phyloP scores from a whole-genome alignment of 2,329 filamentous ascomycete genomes.

The Monosporascus sp. region DNA sequence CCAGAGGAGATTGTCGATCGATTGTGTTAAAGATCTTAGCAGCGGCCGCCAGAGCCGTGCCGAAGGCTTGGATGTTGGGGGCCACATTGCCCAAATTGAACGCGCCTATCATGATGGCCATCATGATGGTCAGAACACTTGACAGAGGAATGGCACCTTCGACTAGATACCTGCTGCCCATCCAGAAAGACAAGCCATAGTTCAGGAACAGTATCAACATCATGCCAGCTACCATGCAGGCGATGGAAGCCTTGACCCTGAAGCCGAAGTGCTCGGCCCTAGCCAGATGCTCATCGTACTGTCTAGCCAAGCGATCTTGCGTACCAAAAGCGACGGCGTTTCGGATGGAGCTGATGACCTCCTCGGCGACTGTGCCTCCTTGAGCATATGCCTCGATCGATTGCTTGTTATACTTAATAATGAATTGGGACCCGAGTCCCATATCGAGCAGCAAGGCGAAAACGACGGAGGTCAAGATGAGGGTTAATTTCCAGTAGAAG shows the following conservation, averaged over 20 bases:
- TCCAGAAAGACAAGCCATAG: slow-evolving; percentile 85
- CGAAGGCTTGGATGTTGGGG: slow-evolving; percentile 83
- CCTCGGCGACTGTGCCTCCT: slow-evolving; percentile 85
- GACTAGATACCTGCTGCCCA: slow-evolving; percentile 71
- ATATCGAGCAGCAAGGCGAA: slow-evolving; percentile 74
- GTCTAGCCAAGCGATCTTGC: slow-evolving; percentile 80
- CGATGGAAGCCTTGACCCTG: slow-evolving; percentile 67
- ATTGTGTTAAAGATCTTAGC: slow-evolving; percentile 93
- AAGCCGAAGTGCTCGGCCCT: slow-evolving; percentile 72
- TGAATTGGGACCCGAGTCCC: slow-evolving; percentile 66
- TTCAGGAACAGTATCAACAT: slow-evolving; percentile 82
- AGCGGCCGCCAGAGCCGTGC: slow-evolving; percentile 74
- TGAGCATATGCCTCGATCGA: slow-evolving; percentile 74
- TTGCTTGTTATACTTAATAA: slow-evolving; percentile 75
- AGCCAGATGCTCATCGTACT: slow-evolving; percentile 73
- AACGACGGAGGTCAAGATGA: slow-evolving; percentile 80
- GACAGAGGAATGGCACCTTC: slow-evolving; percentile 60
- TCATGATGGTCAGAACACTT: slow-evolving; percentile 75
- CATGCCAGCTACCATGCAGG: slow-evolving; percentile 76
- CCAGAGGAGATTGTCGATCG: slow-evolving; percentile 78
- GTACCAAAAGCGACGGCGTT: slow-evolving; percentile 92
- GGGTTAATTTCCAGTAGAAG: slow-evolving; percentile 86
- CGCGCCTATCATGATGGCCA: slow-evolving; percentile 88
- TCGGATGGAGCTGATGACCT: slow-evolving; percentile 88
- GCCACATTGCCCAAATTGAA: slow-evolving; percentile 86